A percentile compares a stretch with the other conserved stretches of the same genome.
Evolutionary conservation across 2,329 filamentous ascomycete species (phyloP).

Genomic region (Purpureocillium lavendulum): DNA sequence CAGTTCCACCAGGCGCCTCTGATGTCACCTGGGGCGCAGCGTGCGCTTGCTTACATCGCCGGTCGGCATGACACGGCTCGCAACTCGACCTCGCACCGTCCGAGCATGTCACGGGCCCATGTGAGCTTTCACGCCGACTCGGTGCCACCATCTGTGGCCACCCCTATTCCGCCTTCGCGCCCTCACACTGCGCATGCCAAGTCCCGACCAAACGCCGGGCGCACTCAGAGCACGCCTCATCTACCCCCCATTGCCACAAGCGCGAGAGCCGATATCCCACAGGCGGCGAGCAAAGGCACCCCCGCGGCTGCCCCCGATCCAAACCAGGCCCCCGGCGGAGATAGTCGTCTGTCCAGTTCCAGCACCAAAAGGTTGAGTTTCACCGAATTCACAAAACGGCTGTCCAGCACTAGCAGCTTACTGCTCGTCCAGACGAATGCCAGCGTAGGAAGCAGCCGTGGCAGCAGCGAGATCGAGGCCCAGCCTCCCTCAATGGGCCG

Average conservation of each 20-base stretch:
- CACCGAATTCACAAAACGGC: slow-evolving; percentile 50
- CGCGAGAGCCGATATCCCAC: slow-evolving; percentile 13
- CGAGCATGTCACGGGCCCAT: slow-evolving; percentile 20
- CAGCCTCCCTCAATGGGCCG: slow-evolving; percentile 26
- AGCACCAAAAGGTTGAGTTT: slow-evolving; percentile 53
- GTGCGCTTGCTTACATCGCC: slow-evolving; percentile 42
- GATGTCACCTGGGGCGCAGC: slow-evolving; percentile 38
- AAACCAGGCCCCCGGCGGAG: slow-evolving; percentile 16
- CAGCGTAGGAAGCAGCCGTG: slow-evolving; percentile 37
- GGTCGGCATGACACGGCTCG: slow-evolving; percentile 27
- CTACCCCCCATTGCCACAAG: slow-evolving; percentile 20
- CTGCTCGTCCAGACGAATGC: slow-evolving; percentile 51
- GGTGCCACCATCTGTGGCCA: slow-evolving; percentile 7
- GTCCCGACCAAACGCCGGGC: slow-evolving; percentile 31
- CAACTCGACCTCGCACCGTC: slow-evolving; percentile 22
- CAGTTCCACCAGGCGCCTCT: slow-evolving; percentile 14
- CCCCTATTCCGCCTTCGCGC: slow-evolving; percentile 22
- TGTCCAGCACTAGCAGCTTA: slow-evolving; percentile 53
- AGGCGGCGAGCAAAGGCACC: slow-evolving; percentile 10
- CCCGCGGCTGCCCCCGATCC: slow-evolving; percentile 16
- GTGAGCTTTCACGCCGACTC: slow-evolving; percentile 21
- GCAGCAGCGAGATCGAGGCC: slow-evolving; percentile 36
- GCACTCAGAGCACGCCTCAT: slow-evolving; percentile 41
- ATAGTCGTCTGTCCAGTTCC: slow-evolving; percentile 44
- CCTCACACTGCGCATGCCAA: slow-evolving; percentile 48